Evolutionary conservation across 2,329 filamentous ascomycete genomes (phyloP), one percentile per base, ranked within the genome.

Genomic region (Beauveria medogensis): DNA sequence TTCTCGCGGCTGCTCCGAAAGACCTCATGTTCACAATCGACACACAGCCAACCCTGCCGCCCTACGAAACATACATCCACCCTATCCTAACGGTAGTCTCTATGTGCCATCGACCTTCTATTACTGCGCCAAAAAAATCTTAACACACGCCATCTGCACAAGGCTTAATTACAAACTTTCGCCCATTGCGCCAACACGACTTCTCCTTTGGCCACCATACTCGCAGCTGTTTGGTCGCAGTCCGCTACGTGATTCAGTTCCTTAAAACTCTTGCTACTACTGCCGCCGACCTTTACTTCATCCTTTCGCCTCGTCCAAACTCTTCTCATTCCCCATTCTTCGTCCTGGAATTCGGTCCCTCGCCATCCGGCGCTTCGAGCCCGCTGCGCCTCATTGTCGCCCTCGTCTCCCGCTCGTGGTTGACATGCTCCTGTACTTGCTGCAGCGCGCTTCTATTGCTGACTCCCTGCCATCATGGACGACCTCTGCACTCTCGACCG

Each of bases 391-490:
- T 44, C 40, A 34, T 18, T 40, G 40, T 12, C 20, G 44, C 20
- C 34, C n/a, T 16, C 34, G 9, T 37, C 20, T 44, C 26, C 24
- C 48, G 55, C n/a, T 28, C 37, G n/a, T 59, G 40, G 53, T 26
- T 59, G 57, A 59, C 48, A 59, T 59, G 57, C 48, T 52, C 57
- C 37, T 34, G n/a, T 37, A 24, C 30, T 40, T 26, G 20, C 40
- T 26, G 10, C 37, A 53, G 40, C 20, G 24, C 48, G 26, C 24
- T 46, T 20, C 40, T 8, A n/a, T 47, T 53, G 26, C 28, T 40
- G 20, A 46, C 16, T n/a, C 14, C 40, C 40, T 30, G 44, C 26
- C 57, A 9, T 50, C 48, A 59, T 59, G 57, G 57, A 40, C 41
- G 57, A 53, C n/a, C 16, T 37, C 5, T 53, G n/a, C 28, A 9